Conservation (phyloP, 257 asterid species). For the Eucommia ulmoides region DNA sequence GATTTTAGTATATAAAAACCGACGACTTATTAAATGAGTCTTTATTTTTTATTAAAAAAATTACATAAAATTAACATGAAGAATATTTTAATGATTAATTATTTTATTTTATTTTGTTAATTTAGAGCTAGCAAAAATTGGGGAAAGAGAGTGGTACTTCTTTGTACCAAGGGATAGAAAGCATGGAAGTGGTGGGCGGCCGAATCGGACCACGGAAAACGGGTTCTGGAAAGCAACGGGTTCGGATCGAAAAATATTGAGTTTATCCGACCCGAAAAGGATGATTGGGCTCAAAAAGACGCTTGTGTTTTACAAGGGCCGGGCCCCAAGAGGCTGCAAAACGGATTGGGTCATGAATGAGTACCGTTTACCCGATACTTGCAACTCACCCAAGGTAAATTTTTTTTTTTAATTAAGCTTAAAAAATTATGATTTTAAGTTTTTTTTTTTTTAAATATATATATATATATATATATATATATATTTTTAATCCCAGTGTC, state of each 20-base stretch:
- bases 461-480: too few species aligned
- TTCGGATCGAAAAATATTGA: slow-evolving; percentile 45
- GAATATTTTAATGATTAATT: too few species aligned
- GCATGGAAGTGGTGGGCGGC: slow-evolving; percentile 66
- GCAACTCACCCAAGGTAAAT: slow-evolving; percentile 29
- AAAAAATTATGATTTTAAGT: background rate
- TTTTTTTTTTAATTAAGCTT: too few species aligned
- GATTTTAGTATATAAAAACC: too few species aligned
- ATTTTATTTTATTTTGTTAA: too few species aligned
- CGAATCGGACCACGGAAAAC: slow-evolving; percentile 45
- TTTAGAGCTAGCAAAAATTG: slow-evolving; percentile 62
- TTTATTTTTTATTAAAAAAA: too few species aligned
- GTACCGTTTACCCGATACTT: slow-evolving; percentile 47
- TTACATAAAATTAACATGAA: too few species aligned
- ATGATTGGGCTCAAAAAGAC: slow-evolving; percentile 55
- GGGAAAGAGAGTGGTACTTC: slow-evolving; percentile 78
- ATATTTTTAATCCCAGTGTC: too few species aligned
- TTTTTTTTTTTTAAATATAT: too few species aligned
- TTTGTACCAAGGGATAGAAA: slow-evolving; percentile 55
- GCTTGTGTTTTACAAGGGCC: slow-evolving; percentile 60
- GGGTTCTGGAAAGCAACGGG: slow-evolving; percentile 96
- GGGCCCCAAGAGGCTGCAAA: slow-evolving; percentile 69
- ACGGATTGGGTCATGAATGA: slow-evolving; percentile 91
- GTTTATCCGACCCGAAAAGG: slow-evolving; percentile 31
- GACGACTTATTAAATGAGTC: too few species aligned